These are phyloP conservation scores for Leptographium wingfieldii DNA, from an alignment of 2,329 filamentous ascomycete genomes.

Conservation along the genomic window DNA sequence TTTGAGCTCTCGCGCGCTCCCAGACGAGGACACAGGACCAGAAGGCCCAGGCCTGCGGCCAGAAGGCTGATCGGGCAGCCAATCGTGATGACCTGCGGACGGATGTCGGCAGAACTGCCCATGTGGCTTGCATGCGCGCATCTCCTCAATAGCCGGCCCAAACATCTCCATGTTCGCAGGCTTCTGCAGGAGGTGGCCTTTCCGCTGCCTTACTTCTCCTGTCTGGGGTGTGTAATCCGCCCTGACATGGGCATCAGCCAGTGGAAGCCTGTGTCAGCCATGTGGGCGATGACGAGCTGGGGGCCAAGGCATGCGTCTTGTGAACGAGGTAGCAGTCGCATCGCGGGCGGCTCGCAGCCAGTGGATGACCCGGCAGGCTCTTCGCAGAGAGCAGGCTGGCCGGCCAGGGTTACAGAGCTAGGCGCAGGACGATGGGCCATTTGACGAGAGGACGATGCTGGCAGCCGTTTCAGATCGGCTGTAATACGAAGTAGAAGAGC, in stretches of 20 bases:
- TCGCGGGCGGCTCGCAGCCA: conserved; percentile 3
- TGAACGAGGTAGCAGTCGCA: not conserved
- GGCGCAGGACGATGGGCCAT: not conserved
- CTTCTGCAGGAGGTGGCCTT: not conserved
- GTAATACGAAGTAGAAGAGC: not conserved
- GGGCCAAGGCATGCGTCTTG: no score
- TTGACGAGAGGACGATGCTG: not conserved
- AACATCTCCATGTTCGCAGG: no score
- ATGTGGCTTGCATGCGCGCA: not conserved
- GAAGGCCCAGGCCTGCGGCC: not conserved
- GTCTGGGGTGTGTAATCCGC: not conserved
- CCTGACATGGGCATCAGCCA: no score
- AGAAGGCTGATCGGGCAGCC: not conserved
- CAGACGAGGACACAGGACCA: not conserved
- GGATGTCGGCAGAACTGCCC: not conserved
- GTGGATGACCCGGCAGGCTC: not conserved
- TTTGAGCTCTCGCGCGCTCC: not conserved
- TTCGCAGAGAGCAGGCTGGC: not conserved
- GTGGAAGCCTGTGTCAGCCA: no score
- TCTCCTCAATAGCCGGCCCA: not conserved
- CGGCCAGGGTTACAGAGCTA: no score
- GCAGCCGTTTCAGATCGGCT: conserved; percentile 5
- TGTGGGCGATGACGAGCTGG: no score
- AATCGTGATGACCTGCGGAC: not conserved
- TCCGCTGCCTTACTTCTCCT: not conserved